Evolutionary conservation across 2,329 filamentous ascomycete genomes (phyloP).

Genomic region (Fusarium pilosicola): DNA sequence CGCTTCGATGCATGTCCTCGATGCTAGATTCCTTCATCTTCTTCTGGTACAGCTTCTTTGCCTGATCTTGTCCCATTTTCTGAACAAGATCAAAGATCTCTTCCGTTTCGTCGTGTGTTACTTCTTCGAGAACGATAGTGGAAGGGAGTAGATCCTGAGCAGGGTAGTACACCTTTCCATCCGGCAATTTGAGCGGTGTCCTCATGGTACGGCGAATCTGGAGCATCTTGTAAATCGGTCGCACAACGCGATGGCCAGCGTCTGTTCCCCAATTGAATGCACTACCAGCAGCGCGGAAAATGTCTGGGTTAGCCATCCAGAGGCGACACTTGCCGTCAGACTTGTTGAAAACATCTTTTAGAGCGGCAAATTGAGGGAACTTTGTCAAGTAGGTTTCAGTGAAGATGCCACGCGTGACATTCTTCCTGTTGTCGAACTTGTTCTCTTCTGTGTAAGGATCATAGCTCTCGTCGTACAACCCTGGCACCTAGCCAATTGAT

Average conservation of each 20-base stretch:
- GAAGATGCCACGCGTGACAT: too few species aligned
- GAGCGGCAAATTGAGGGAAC: rapidly evolving
- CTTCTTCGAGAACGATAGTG: neutral
- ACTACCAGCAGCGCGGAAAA: neutral
- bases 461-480: neutral
- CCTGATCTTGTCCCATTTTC: too few species aligned
- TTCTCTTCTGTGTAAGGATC: neutral
- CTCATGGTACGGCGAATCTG: neutral
- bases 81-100: rapidly evolving
- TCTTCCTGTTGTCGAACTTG: too few species aligned
- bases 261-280: neutral
- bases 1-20: too few species aligned
- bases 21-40: too few species aligned
- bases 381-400: neutral
- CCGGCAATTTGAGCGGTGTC: neutral
- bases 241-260: neutral
- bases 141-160: neutral
- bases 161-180: neutral
- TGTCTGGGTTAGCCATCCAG: neutral
- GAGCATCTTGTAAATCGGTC: neutral
- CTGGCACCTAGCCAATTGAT: neutral
- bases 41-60: too few species aligned
- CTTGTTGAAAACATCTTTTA: neutral
- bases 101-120: neutral
- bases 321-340: neutral